phyloP scores from a whole-genome alignment of 2,329 filamentous ascomycete genomes.

The Akanthomyces dipterigenus region DNA sequence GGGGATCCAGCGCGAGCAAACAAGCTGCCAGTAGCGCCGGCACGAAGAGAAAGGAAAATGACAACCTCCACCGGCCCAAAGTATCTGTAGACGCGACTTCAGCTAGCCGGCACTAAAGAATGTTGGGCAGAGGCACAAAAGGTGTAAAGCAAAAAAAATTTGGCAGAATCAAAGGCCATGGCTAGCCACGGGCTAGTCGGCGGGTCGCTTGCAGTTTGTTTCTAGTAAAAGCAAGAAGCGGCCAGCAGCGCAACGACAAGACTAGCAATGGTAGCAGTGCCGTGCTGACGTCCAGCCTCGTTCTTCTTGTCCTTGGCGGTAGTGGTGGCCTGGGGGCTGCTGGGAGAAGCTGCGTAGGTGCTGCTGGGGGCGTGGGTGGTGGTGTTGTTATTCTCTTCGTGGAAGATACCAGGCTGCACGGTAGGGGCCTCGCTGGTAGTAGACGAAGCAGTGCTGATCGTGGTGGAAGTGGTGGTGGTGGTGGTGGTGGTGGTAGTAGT shows the following conservation, averaged over 20 bases:
- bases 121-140: slow-evolving; percentile 11
- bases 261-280: slow-evolving; percentile 44
- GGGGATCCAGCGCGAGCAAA: background rate
- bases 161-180: slow-evolving; percentile 7
- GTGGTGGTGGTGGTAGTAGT: slow-evolving; percentile 2
- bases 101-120: background rate
- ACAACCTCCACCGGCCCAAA: slow-evolving; percentile 1
- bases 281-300: slow-evolving; percentile 41
- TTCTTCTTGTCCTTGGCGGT: slow-evolving; percentile 33
- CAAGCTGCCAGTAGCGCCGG: background rate
- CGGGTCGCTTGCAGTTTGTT: slow-evolving; percentile 10
- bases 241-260: slow-evolving; percentile 50
- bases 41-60: background rate
- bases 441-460: slow-evolving; percentile 14
- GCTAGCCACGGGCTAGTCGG: background rate
- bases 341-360: slow-evolving; percentile 18
- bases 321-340: slow-evolving; percentile 22
- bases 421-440: slow-evolving; percentile 20
- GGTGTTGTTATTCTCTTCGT: slow-evolving; percentile 42
- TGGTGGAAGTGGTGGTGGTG: slow-evolving; percentile 13
- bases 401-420: slow-evolving; percentile 45
- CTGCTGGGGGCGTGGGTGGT: slow-evolving; percentile 17
- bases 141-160: slow-evolving; percentile 16
- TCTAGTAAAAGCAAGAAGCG: slow-evolving; percentile 41
- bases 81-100: background rate